Conservation (phyloP, 2,329 filamentous ascomycete genomes). For the Fusarium temperatum region DNA sequence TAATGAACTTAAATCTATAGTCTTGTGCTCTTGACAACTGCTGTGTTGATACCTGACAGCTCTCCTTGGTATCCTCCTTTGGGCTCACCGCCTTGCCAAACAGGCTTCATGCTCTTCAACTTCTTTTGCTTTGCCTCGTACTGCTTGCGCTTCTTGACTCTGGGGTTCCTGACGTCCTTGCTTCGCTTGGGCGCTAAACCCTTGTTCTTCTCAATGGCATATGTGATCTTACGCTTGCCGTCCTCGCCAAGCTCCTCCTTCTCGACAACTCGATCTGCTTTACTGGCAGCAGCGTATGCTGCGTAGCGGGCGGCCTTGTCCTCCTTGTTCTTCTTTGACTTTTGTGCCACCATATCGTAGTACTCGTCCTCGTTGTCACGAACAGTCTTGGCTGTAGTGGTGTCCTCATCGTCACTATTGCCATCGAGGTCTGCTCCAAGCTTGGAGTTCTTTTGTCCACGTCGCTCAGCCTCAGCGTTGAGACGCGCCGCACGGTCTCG, state of each 20-base stretch:
- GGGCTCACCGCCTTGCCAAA: constrained; percentile 87
- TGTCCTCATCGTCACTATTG: constrained; percentile 75
- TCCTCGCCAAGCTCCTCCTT: constrained; percentile 78
- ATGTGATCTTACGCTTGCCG: constrained; percentile 91
- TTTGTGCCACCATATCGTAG: constrained; percentile 85
- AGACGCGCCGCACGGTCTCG: constrained; percentile 86
- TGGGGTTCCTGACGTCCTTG: constrained; percentile 93
- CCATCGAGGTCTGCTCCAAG: constrained; percentile 74
- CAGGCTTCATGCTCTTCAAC: constrained; percentile 82
- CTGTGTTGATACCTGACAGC: constrained; percentile 93
- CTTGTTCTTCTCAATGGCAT: constrained; percentile 98
- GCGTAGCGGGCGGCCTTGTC: constrained; percentile 72
- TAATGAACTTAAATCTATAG: constrained; percentile 61
- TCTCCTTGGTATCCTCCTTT: constrained; percentile 90
- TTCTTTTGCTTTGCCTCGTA: constrained; percentile 99
- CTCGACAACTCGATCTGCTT: constrained; percentile 70
- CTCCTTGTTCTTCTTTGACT: constrained; percentile 74
- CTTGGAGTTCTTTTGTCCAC: constrained; percentile 73
- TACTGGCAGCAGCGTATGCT: constrained; percentile 68
- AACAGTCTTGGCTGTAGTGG: constrained; percentile 58
- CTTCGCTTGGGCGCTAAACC: constrained; percentile 87
- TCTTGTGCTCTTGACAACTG: constrained; percentile 92
- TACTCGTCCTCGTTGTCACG: constrained; percentile 76
- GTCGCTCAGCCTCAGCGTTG: constrained; percentile 86
- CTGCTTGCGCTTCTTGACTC: constrained; percentile 98